Evolutionary conservation across 495 filamentous ascomycete genomes (phyloP), one percentile per base, ranked within the genome.

Genomic region (Alectoria sarmentosa): DNA sequence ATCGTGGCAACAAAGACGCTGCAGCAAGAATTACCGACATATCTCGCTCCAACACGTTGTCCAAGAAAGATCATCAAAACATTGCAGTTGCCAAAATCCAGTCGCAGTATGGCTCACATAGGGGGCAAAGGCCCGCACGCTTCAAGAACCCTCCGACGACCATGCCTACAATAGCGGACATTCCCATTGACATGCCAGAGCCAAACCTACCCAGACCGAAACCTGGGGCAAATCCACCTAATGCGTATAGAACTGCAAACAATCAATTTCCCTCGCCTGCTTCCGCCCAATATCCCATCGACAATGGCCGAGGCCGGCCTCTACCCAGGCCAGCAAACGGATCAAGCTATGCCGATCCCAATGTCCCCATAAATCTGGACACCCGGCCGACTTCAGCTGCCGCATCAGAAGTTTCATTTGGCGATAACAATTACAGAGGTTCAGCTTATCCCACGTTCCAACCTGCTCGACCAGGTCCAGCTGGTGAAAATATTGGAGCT

Each of bases 1-100:
- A 89, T 49, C 90, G 92, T 73, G 95, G 93, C 44, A 98, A 97
- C 70, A 89, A 90, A 69, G 94, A 98, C 73, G 94, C 94, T 13
- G 80, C 82, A 30, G 84, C 80, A 60, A 82, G 94, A 49, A 84
- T 98, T 64, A 90, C 96, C 52, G 89, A 90, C 56, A 88, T 98
- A 62, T 88, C 85, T 30, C 86, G 90, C 70, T 90, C 91, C 63
- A 92, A 91, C 75, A 90, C 88, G 5, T 79, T 98, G 46, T 92
- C 90, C 14, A 89, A 90, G 74, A 84, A 87, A 71, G 94, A 98
- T 71, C 94, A 98, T 74, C 92, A 98, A 73, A 88, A 91, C 60
- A 84, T 95, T 65, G 93, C 95, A 1, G 85, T 98, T 65, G 84
- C 85, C 23, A 85, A 90, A 37, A 97, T 98, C 77, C 93, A 92